phyloP scores from a whole-genome alignment of 495 filamentous ascomycete genomes.

The Podospora comata region DNA sequence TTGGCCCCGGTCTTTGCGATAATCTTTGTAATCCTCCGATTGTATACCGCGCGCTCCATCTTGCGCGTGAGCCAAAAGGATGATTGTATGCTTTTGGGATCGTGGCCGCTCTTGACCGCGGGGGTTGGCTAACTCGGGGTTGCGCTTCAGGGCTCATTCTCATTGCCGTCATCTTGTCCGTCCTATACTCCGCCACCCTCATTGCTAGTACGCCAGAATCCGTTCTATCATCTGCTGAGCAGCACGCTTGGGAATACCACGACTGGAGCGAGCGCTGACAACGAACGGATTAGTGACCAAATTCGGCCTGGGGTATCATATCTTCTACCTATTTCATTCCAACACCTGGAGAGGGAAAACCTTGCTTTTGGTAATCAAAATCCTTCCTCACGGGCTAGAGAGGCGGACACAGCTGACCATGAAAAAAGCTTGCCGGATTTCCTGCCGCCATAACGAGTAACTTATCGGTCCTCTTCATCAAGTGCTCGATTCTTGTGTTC shows the following conservation, averaged over 20 bases:
- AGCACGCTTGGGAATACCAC: too few species aligned
- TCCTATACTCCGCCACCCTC: background rate
- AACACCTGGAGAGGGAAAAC: background rate
- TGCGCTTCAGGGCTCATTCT: slow-evolving; percentile 12
- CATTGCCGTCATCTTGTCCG: background rate
- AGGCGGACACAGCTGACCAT: background rate
- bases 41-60: slow-evolving; percentile 26
- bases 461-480: slow-evolving; percentile 24
- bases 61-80: slow-evolving; percentile 21
- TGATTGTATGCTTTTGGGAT: slow-evolving; percentile 22
- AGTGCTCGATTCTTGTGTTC: slow-evolving; percentile 23
- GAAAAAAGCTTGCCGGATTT: slow-evolving; percentile 13
- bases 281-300: background rate
- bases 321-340: background rate
- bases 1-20: slow-evolving; percentile 23
- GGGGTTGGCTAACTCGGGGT: background rate
- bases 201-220: background rate
- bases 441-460: slow-evolving; percentile 16
- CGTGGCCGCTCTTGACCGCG: background rate
- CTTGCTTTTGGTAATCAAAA: background rate
- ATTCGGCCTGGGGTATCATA: background rate
- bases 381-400: background rate
- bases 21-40: slow-evolving; percentile 23
- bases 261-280: too few species aligned
- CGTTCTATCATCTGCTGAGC: background rate